Base-by-base conservation (phyloP, 2,329 filamentous ascomycete species). In the Calonectria montana region DNA sequence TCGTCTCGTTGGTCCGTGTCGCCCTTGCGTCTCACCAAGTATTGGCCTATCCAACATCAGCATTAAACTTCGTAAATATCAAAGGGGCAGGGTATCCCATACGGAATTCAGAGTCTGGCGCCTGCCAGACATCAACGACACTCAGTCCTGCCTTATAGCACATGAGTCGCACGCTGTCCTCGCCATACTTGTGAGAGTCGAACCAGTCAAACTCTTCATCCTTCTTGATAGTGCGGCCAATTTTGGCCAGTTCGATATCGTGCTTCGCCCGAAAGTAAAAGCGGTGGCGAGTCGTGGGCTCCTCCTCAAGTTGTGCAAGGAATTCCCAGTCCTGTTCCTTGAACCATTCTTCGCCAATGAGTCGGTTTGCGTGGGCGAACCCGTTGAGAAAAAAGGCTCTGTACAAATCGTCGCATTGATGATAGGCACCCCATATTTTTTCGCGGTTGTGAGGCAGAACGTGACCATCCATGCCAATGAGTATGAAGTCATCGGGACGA, bases 381-480 rank as follows among this genome's bases (percentile, higher is more conserved):
- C 84, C 84, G 57, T 84, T 85, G 39, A 81, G 68, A 73, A 85
- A 86, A 75, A 86, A 86, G 1, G 74, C 69, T 37, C 74, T 75
- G 62, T 81, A 85, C 8, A 85, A 69, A n/a, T 81, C 80, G 9
- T 82, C 78, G 25, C 78, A 80, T 12, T 82, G 79, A 67, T 86
- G 84, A 72, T 86, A 86, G 21, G 84, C 82, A 8, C 73, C 78
- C 83, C 83, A 84, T 47, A 86, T 81, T 72, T 86, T 86, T 12
- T 80, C 75, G n/a, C 74, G 71, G 53, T 84, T 74, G 1, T 76
- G 61, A 4, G 79, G 79, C 27, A 81, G 74, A 35, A 82, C 74
- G 67, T 86, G 84, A 0, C 80, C 84, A 66, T 86, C 84, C 84
- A 86, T 86, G 53, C 84, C 84, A 29, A 84, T 82, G 9, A 86